phyloP scores from a whole-genome alignment of 371 early-diverging fungal species.

The Coemansia sp. region DNA sequence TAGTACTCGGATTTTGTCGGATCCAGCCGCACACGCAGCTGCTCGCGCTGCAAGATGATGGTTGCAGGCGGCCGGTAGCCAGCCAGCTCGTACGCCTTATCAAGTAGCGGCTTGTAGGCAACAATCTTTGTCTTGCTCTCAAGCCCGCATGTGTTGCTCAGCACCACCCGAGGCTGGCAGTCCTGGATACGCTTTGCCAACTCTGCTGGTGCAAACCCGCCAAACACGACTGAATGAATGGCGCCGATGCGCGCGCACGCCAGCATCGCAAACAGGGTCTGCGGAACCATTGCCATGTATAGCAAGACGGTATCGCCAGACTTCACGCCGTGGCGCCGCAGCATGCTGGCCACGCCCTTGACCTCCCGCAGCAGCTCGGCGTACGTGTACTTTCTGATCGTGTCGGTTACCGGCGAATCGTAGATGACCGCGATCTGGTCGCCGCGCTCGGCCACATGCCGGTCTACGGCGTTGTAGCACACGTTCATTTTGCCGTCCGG shows the following conservation, averaged over 20 bases:
- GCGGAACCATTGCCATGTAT: slow-evolving; percentile 95
- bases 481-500: slow-evolving; percentile 80
- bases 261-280: slow-evolving; percentile 86
- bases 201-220: slow-evolving; percentile 83
- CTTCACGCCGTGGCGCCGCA: slow-evolving; percentile 65
- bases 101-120: slow-evolving; percentile 60
- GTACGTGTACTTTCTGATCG: slow-evolving; percentile 69
- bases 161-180: slow-evolving; percentile 69
- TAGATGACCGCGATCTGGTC: slow-evolving; percentile 76
- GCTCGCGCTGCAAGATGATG: slow-evolving; percentile 64
- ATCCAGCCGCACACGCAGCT: slow-evolving; percentile 56
- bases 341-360: slow-evolving; percentile 70
- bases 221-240: slow-evolving; percentile 84
- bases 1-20: slow-evolving; percentile 58
- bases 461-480: slow-evolving; percentile 91
- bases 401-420: slow-evolving; percentile 67
- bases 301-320: slow-evolving; percentile 87
- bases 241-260: slow-evolving; percentile 93
- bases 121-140: slow-evolving; percentile 61
- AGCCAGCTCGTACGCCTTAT: slow-evolving; percentile 60
- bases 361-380: slow-evolving; percentile 72
- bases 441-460: slow-evolving; percentile 67
- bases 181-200: slow-evolving; percentile 83
- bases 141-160: slow-evolving; percentile 80
- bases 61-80: slow-evolving; percentile 51